Conservation (phyloP, 306 rosid species). For the Gynostemma pentaphyllum region DNA sequence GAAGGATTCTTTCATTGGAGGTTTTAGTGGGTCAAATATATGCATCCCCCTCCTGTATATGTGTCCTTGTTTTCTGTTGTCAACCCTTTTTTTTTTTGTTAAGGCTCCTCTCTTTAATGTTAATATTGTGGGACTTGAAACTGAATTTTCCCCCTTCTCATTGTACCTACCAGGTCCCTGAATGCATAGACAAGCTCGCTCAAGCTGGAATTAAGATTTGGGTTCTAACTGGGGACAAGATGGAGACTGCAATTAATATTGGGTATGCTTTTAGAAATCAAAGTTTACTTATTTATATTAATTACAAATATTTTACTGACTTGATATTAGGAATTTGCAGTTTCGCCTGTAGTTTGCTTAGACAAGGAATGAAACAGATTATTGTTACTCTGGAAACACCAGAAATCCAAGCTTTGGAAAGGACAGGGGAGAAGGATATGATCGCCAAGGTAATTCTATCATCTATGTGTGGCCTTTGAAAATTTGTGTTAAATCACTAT, state of each 20-base stretch:
- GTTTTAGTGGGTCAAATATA: slow-evolving; percentile 1
- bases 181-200: slow-evolving; percentile 90
- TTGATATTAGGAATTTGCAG: slow-evolving; percentile 38
- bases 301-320: slow-evolving; percentile 25
- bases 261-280: slow-evolving; percentile 41
- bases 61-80: neutral
- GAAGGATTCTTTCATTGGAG: neutral
- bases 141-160: slow-evolving; percentile 2
- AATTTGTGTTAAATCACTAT: neutral
- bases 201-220: slow-evolving; percentile 97
- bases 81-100: neutral
- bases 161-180: slow-evolving; percentile 59
- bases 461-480: neutral
- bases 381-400: slow-evolving; percentile 58
- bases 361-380: slow-evolving; percentile 95
- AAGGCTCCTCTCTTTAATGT: neutral
- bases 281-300: neutral
- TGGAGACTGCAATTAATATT: slow-evolving; percentile 97
- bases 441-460: slow-evolving; percentile 37
- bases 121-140: slow-evolving; percentile 5
- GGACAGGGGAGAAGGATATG: slow-evolving; percentile 58
- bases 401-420: slow-evolving; percentile 70
- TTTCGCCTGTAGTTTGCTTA: slow-evolving; percentile 88
- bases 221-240: slow-evolving; percentile 98
- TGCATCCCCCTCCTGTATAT: neutral